Evolutionary conservation across 768 basidiomycete species (phyloP), one percentile per base, ranked within the genome.

Genomic region (Tylopilus sp.): DNA sequence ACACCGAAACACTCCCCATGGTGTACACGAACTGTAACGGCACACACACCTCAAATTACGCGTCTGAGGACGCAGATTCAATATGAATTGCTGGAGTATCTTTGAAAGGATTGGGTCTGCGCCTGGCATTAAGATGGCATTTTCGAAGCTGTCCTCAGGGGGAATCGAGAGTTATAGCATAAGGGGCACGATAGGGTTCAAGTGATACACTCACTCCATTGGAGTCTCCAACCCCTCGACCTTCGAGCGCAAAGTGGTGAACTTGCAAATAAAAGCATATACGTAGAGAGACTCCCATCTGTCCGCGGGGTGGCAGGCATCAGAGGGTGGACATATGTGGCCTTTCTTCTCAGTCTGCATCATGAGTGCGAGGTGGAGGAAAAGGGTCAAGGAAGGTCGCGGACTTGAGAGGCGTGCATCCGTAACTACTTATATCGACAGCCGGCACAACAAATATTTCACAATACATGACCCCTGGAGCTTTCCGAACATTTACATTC

Each of bases 211-310:
- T 73, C 71, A 93, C 91, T 91, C 88, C 84, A 86, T 85, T 43
- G 87, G 81, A 57, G 82, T 79, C 63, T 91, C 83, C 52, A 92
- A 71, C 50, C 90, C 88, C 68, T 89, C 87, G 35, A 88, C 75
- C 71, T 88, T 90, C 52, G 75, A 75, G 58, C 80, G 82, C 60
- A 92, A 73, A 69, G 79, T 74, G 21, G 88, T 89, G 74, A 89
- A 93, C 70, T 81, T 88, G 74, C 80, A 82, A 57, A 93, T 83
- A 73, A 93, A 93, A 26, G 84, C 80, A 69, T 90, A 93, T 33
- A 93, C 81, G 69, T 91, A 92, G 57, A 89, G 71, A 6, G 85
- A 81, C 72, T 93, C 91, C 91, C 91, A 93, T 70, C 86, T 86
- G 72, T 86, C 85, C 48, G 76, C 75, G 25, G 91, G 91, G 73